Evolutionary conservation across 805 yeast genomes (phyloP), one percentile per base, ranked within the genome.

Genomic region (Cyberlindnera galapagoensis): DNA sequence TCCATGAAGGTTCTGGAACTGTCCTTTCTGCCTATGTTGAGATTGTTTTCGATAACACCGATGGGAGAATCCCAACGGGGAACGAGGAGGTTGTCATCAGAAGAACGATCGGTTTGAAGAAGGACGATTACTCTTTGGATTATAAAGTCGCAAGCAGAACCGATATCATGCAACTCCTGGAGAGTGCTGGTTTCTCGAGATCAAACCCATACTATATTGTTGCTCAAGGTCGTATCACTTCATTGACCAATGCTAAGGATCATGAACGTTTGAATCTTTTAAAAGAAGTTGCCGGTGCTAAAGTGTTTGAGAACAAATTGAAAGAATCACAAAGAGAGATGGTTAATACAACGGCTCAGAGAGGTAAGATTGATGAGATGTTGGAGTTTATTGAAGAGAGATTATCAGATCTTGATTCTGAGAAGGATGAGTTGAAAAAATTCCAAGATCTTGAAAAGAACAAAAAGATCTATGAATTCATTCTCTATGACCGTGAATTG

Each of bases 241-340:
- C 83, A 0, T 65, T 92, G 38, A 90, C 97, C 0, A 86, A 86
- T 51, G 90, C 96, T 0, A 83, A 83, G 46, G 96, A 87, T 51
- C 51, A 72, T 3, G 96, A 88, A 51, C 71, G 97, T 39, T 64
- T 90, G 31, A 69, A 72, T 21, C 60, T 88, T 24, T 62, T 92
- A 44, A 87, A 90, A 44, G 95, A 87, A 49, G 95, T 90, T 21
- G 92, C 96, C 19, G 98, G 98, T 13, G 95, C 97, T 1, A 80
- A 77, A 38, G 82, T 88, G 3, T 92, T 90, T 60, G 97, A 92
- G 50, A 63, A 69, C 23, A 83, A 84, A 54, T 64, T 88, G 34
- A 71, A 69, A 36, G 95, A 87, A 36, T 83, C 95, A 1, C 60
- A 69, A 39, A 80, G 78, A 51, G 90, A 86, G 45, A 84, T 88